Conservation (phyloP, 2,329 filamentous ascomycete genomes). For the Phialocephala sp. region DNA sequence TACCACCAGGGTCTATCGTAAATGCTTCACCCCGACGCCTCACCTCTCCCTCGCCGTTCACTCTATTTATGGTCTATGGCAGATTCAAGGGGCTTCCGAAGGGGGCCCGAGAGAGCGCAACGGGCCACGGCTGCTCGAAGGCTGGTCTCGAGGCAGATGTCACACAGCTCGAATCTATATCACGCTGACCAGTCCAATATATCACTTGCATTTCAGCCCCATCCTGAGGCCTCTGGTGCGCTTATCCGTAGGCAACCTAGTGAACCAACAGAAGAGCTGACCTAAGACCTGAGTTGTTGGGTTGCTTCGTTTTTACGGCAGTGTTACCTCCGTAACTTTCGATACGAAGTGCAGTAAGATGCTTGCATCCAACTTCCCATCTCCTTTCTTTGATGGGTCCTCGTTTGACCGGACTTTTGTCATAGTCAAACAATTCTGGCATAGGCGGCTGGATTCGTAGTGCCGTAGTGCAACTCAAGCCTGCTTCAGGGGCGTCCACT, state of each 20-base stretch:
- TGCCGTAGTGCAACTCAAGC: conserved; percentile 15
- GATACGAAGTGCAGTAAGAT: conserved; percentile 19
- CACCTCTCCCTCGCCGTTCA: not conserved
- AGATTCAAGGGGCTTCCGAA: conserved; percentile 12
- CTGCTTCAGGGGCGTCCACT: conserved; percentile 10
- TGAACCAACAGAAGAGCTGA: conserved; percentile 23
- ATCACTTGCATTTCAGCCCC: conserved; percentile 23
- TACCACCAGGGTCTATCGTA: not conserved
- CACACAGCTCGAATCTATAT: not conserved
- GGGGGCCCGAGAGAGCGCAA: not conserved
- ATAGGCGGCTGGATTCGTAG: conserved; percentile 13
- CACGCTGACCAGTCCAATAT: conserved; percentile 14
- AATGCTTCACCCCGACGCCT: not conserved
- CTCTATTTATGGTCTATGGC: conserved; percentile 10
- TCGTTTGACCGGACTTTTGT: conserved; percentile 10
- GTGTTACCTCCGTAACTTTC: conserved; percentile 25
- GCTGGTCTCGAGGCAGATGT: conserved; percentile 11
- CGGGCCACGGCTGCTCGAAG: not conserved
- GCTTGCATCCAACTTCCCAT: not conserved
- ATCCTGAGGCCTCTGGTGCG: conserved; percentile 6
- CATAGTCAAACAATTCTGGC: conserved; percentile 20
- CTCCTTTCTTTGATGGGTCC: not conserved
- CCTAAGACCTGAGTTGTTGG: conserved; percentile 25
- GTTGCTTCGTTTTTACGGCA: conserved; percentile 11
- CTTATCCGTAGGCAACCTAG: not conserved